Evolutionary conservation across 1,139 yeast genomes (phyloP).

Genomic region (Protomyces inundatus): DNA sequence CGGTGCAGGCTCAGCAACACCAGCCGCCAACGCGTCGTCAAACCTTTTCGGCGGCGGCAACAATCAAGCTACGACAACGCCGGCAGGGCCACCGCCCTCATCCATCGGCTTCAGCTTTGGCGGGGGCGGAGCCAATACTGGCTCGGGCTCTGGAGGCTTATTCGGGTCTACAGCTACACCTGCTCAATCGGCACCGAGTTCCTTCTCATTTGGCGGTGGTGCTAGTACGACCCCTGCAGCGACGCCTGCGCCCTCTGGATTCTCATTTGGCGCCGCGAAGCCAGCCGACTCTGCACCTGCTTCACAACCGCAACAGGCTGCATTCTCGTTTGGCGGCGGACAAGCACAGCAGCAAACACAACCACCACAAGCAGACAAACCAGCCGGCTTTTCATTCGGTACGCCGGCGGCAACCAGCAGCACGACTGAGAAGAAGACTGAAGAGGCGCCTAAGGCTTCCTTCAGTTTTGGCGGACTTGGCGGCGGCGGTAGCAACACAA

Average conservation of each 20-base stretch:
- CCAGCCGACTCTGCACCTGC: conserved; percentile 12
- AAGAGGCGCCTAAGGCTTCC: background rate
- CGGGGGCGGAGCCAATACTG: background rate
- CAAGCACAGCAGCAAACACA: background rate
- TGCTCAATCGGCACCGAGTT: conserved; percentile 31
- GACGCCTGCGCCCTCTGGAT: conserved; percentile 25
- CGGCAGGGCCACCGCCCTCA: conserved; percentile 26
- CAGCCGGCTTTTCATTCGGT: conserved; percentile 29
- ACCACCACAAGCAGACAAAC: conserved; percentile 26
- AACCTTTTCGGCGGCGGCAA: background rate
- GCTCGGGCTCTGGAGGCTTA: background rate
- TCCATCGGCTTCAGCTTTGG: conserved; percentile 28
- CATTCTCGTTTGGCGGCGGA: no score
- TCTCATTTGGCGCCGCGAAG: conserved; percentile 30
- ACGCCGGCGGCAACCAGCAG: conserved; percentile 22
- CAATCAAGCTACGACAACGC: conserved; percentile 14
- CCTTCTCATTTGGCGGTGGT: conserved; percentile 25
- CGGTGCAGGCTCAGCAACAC: conserved; percentile 17
- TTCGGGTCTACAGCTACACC: conserved; percentile 33
- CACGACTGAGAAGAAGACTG: conserved; percentile 7
- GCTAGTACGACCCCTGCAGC: conserved; percentile 25
- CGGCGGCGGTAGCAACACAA: conserved; percentile 3
- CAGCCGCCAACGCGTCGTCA: conserved; percentile 12
- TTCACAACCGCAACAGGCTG: no score
- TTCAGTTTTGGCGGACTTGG: conserved; percentile 15